A percentile compares a stretch with the other conserved stretches of the same genome.
Conservation (phyloP, 2,329 filamentous ascomycete genomes). For the Pseudogymnoascus sp. region DNA sequence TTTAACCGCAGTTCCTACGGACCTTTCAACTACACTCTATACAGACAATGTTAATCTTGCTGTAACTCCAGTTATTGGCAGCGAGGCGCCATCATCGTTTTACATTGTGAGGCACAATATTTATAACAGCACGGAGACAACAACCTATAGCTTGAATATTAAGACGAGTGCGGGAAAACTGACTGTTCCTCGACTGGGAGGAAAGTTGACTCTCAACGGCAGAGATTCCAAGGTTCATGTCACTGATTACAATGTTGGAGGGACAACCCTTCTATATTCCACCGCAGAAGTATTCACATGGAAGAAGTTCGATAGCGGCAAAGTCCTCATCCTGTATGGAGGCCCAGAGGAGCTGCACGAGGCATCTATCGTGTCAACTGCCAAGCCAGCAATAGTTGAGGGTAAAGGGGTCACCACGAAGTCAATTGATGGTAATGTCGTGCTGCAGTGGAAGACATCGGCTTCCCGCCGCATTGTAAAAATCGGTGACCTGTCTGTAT, state of each 20-base stretch:
- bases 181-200: slow-evolving; percentile 50
- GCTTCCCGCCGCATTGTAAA: slow-evolving; percentile 40
- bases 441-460: slow-evolving; percentile 45
- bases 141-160: slow-evolving; percentile 54
- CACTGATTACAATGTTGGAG: slow-evolving; percentile 54
- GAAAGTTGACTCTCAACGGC: slow-evolving; percentile 46
- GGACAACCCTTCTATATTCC: slow-evolving; percentile 51
- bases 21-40: slow-evolving; percentile 44
- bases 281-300: slow-evolving; percentile 61
- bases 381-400: slow-evolving; percentile 24
- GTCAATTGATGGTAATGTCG: slow-evolving; percentile 34
- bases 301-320: slow-evolving; percentile 50
- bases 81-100: slow-evolving; percentile 45
- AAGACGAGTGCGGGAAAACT: slow-evolving; percentile 47
- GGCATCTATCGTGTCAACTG: slow-evolving; percentile 29
- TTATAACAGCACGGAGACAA: slow-evolving; percentile 48
- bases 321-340: slow-evolving; percentile 54
- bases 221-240: slow-evolving; percentile 60
- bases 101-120: slow-evolving; percentile 58
- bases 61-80: slow-evolving; percentile 51
- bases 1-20: slow-evolving; percentile 12
- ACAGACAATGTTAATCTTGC: slow-evolving; percentile 53
- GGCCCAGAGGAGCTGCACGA: slow-evolving; percentile 53
- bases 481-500: slow-evolving; percentile 27
- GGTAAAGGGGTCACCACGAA: slow-evolving; percentile 19